Conservation (phyloP, 306 rosid genomes). For the Lablab purpureus region DNA sequence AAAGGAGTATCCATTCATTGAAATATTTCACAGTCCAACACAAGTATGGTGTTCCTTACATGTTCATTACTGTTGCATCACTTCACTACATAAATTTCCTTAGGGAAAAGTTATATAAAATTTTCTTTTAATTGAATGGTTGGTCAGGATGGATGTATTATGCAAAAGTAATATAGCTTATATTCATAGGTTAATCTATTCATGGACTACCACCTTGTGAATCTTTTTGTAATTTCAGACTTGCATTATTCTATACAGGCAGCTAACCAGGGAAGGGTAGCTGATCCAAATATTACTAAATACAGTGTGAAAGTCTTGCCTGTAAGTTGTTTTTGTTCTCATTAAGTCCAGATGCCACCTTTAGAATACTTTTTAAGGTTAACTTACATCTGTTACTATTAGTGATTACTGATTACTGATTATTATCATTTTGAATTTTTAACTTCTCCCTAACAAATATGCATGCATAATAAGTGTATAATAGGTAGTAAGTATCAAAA, state of each 20-base stretch:
- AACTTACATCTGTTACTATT: background rate
- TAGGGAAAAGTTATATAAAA: too few species aligned
- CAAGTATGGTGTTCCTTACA: constrained; percentile 58
- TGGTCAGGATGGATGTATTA: background rate
- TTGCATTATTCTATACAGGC: constrained; percentile 58
- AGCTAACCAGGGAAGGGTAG: constrained; percentile 67
- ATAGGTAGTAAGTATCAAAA: background rate
- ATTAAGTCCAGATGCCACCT: background rate
- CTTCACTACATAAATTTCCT: background rate
- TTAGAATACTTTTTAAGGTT: background rate
- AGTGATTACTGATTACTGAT: background rate
- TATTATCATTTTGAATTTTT: background rate
- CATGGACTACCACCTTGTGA: constrained; percentile 21
- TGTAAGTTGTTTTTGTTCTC: constrained; percentile 57
- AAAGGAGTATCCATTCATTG: constrained; percentile 90
- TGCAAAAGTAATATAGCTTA: background rate
- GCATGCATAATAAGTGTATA: background rate
- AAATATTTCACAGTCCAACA: constrained; percentile 80
- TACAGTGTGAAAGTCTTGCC: constrained; percentile 91
- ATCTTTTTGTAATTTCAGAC: constrained; percentile 32
- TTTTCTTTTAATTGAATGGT: constrained; percentile 35
- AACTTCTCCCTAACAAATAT: background rate
- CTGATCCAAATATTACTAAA: constrained; percentile 75
- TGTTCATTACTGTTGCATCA: constrained; percentile 24
- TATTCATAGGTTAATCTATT: constrained; percentile 12